These are phyloP conservation scores for Stephanodiscus triporus DNA, from an alignment of 108 stramenopile species.

Conservation along the genomic window DNA sequence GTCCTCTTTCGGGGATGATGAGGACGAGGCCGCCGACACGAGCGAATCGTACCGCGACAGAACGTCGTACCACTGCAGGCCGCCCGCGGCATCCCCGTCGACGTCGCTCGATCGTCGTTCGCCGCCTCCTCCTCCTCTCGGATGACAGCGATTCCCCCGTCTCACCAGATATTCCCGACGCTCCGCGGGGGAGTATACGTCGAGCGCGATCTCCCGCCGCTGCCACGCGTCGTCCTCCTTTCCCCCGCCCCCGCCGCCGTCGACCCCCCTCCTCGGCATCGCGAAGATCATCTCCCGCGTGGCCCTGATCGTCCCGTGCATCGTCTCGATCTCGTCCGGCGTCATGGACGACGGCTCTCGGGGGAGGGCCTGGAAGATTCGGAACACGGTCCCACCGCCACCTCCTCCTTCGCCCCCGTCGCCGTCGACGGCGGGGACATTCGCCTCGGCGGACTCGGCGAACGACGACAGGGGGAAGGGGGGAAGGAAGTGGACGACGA, in stretches of 20 bases:
- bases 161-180: slow-evolving; percentile 43
- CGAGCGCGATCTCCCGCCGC: slow-evolving; percentile 15
- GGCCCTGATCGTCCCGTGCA: slow-evolving; percentile 30
- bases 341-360: slow-evolving; percentile 33
- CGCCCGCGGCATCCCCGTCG: neutral
- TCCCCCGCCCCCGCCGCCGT: neutral
- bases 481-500: too few relatives aligned
- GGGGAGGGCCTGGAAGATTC: slow-evolving; percentile 36
- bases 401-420: neutral
- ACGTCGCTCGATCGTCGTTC: neutral
- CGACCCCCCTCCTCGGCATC: neutral
- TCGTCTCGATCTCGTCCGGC: slow-evolving; percentile 9
- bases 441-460: too few relatives aligned
- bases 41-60: slow-evolving; percentile 29
- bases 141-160: slow-evolving; percentile 35
- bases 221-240: neutral
- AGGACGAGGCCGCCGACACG: slow-evolving; percentile 11
- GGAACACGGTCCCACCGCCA: slow-evolving; percentile 6
- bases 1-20: neutral
- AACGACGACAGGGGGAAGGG: too few relatives aligned
- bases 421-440: neutral
- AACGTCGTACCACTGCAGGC: slow-evolving; percentile 24
- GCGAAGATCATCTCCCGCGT: slow-evolving; percentile 43
- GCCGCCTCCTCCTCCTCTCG: slow-evolving; percentile 10
- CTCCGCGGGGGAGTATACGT: slow-evolving; percentile 48